Conservation (phyloP, 2,329 filamentous ascomycete genomes). For the Cladosporium colombiae region DNA sequence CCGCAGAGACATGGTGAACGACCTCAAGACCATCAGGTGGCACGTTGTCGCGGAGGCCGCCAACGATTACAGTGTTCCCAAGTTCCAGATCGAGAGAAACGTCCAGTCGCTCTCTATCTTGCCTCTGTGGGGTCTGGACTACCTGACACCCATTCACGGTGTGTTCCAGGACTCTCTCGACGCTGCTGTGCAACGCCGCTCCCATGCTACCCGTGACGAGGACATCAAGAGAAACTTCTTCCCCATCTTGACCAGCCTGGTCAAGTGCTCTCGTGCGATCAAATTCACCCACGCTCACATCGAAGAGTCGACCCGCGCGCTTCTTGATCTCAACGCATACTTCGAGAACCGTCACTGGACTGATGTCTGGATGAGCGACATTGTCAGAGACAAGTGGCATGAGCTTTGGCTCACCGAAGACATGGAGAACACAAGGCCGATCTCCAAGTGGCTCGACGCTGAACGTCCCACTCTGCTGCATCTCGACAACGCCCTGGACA, state of each 20-base stretch:
- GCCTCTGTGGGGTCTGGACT: constrained; percentile 46
- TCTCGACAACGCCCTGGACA: constrained; percentile 48
- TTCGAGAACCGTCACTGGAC: constrained; percentile 50
- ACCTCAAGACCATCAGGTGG: constrained; percentile 45
- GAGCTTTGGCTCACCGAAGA: constrained; percentile 49
- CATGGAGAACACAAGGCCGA: constrained; percentile 44
- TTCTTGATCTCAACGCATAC: constrained; percentile 47
- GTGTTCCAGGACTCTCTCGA: constrained; percentile 46
- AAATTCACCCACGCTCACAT: constrained; percentile 42
- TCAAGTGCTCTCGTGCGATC: constrained; percentile 42
- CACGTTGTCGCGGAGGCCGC: constrained; percentile 47
- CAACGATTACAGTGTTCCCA: constrained; percentile 46
- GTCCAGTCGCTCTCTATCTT: constrained; percentile 46
- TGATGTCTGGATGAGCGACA: constrained; percentile 49
- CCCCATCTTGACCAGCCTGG: constrained; percentile 43
- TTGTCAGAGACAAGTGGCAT: constrained; percentile 50
- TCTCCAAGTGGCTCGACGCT: constrained; percentile 48
- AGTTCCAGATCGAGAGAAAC: constrained; percentile 46
- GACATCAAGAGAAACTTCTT: constrained; percentile 45
- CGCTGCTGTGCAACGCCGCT: constrained; percentile 40
- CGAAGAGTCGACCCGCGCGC: constrained; percentile 44
- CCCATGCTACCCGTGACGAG: constrained; percentile 33
- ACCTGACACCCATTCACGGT: constrained; percentile 44
- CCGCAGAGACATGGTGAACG: constrained; percentile 46
- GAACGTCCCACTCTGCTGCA: constrained; percentile 50